A percentile compares a stretch with the other conserved stretches of the same genome.
Conservation (phyloP, 2,329 filamentous ascomycete species). For the Sordariomycetes sp. region DNA sequence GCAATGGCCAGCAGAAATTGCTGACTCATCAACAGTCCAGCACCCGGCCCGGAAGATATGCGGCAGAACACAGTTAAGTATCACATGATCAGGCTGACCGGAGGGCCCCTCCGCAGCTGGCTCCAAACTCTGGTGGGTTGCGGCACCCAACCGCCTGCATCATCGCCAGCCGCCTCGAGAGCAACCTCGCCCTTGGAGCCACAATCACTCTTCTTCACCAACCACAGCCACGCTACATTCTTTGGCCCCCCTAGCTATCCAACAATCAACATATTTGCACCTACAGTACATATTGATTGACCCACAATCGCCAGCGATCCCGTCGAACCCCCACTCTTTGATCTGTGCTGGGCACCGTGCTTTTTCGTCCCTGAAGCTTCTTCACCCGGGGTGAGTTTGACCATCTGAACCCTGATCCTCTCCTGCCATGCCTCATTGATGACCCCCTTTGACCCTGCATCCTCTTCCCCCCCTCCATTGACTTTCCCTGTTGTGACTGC, state of each 20-base stretch:
- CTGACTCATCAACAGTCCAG: too few species aligned
- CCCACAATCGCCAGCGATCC: not conserved
- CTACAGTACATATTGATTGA: conserved; percentile 2
- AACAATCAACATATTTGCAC: not conserved
- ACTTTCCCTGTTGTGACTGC: not conserved
- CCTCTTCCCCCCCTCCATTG: not conserved
- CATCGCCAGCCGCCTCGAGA: conserved; percentile 3
- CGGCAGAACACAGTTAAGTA: not conserved
- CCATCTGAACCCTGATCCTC: not conserved
- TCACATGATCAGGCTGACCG: conserved; percentile 5
- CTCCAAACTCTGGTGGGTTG: not conserved
- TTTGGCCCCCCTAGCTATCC: conserved; percentile 1
- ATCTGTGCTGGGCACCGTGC: not conserved
- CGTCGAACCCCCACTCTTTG: not conserved
- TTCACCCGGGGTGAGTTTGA: not conserved
- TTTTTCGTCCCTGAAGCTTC: not conserved
- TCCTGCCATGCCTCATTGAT: not conserved
- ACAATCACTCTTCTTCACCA: not conserved
- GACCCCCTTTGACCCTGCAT: not conserved
- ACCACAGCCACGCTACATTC: conserved; percentile 1
- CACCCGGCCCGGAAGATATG: not conserved
- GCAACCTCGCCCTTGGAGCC: not conserved
- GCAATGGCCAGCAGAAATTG: too few species aligned
- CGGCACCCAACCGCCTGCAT: not conserved
- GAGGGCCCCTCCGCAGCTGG: not conserved